These are phyloP conservation scores for Pseudogymnoascus sp. DNA, from an alignment of 2,329 filamentous ascomycete genomes.

Conservation along the genomic window DNA sequence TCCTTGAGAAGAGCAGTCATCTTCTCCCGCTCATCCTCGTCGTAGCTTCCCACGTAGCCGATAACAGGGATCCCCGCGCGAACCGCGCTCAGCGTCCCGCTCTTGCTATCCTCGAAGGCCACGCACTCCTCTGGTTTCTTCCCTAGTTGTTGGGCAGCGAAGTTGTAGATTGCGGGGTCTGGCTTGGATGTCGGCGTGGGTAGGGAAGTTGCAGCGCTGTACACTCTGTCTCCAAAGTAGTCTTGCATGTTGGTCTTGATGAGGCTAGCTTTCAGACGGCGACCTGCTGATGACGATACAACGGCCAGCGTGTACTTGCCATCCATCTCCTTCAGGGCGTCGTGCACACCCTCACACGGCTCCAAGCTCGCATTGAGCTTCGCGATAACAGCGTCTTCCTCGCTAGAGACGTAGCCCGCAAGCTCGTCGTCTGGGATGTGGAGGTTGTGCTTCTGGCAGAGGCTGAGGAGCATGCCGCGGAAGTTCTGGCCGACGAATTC, in stretches of 20 bases:
- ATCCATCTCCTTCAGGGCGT: conserved; percentile 56
- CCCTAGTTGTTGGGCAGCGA: conserved; percentile 64
- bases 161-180: conserved; percentile 78
- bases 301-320: conserved; percentile 68
- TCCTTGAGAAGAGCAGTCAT: conserved; percentile 55
- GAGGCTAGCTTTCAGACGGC: conserved; percentile 68
- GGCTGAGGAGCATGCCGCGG: conserved; percentile 75
- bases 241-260: conserved; percentile 70
- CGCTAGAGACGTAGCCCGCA: conserved; percentile 63
- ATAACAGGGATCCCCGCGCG: conserved; percentile 73
- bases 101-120: conserved; percentile 83
- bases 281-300: conserved; percentile 71
- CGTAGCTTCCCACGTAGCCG: conserved; percentile 76
- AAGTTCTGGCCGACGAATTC: conserved; percentile 95
- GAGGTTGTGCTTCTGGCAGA: conserved; percentile 71
- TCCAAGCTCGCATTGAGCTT: conserved; percentile 61
- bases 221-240: conserved; percentile 74
- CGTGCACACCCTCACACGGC: conserved; percentile 61
- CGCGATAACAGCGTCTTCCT: conserved; percentile 76
- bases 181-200: conserved; percentile 79
- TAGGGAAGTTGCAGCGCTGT: conserved; percentile 73
- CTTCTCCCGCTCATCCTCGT: conserved; percentile 45
- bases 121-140: conserved; percentile 64
- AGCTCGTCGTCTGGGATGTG: conserved; percentile 58
- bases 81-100: conserved; percentile 67